Evolutionary conservation across 1,139 yeast species (phyloP).

Genomic region (Hemisphaericaspora xylanilytica): DNA sequence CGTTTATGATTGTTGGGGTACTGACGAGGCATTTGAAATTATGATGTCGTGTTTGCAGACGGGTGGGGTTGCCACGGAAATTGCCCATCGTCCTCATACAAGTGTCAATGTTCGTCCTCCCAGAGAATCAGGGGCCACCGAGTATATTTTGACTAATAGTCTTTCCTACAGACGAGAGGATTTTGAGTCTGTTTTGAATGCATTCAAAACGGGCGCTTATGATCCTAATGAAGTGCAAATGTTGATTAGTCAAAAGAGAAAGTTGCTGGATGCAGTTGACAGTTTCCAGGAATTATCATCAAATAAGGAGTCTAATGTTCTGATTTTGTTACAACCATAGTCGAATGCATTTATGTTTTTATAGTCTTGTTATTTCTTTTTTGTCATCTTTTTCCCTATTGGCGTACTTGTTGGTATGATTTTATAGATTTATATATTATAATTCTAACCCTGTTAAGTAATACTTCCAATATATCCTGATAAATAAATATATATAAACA

Average conservation of each 20-base stretch:
- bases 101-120: slow-evolving; percentile 35
- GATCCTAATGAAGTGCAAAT: slow-evolving; percentile 33
- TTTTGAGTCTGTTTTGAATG: slow-evolving; percentile 46
- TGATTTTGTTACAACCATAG: slow-evolving; percentile 4
- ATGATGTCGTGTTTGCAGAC: slow-evolving; percentile 49
- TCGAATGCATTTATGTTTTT: background rate
- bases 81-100: slow-evolving; percentile 49
- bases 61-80: slow-evolving; percentile 62
- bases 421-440: background rate
- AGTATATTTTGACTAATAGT: slow-evolving; percentile 45
- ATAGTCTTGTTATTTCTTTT: background rate
- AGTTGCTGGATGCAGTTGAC: slow-evolving; percentile 41
- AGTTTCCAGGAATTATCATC: slow-evolving; percentile 43
- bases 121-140: slow-evolving; percentile 44
- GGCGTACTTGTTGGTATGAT: slow-evolving; percentile 23
- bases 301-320: slow-evolving; percentile 31
- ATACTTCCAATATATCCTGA: background rate
- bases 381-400: background rate
- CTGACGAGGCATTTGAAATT: slow-evolving; percentile 52
- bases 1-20: slow-evolving; percentile 63
- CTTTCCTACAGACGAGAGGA: slow-evolving; percentile 48
- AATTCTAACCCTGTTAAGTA: background rate
- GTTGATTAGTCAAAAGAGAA: slow-evolving; percentile 43
- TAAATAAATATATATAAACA: too few relatives aligned
- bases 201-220: slow-evolving; percentile 41